Evolutionary conservation across 176 grass and related monocot species (phyloP).

Genomic region (Cenchrus fungigraminus): DNA sequence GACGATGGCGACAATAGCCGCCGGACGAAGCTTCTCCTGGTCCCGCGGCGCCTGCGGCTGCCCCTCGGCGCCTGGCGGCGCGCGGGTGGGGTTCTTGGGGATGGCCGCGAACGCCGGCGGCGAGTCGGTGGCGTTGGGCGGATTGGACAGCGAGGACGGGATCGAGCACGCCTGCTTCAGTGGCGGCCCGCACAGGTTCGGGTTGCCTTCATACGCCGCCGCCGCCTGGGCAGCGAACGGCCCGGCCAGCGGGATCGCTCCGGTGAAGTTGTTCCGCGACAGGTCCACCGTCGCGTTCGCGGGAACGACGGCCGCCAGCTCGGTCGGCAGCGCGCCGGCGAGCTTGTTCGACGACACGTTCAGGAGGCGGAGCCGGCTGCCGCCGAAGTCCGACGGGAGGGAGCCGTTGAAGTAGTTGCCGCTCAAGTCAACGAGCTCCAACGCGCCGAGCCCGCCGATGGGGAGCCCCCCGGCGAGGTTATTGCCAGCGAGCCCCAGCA

Average conservation of each 20-base stretch:
- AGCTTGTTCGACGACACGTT: conserved; percentile 81
- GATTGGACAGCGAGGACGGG: conserved; percentile 73
- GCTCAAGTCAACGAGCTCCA: conserved; percentile 79
- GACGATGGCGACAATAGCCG: conserved; percentile 70
- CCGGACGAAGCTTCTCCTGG: conserved; percentile 52
- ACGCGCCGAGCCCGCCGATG: conserved; percentile 39
- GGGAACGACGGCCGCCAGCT: conserved; percentile 54
- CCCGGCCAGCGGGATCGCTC: conserved; percentile 59
- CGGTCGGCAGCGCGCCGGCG: conserved; percentile 53
- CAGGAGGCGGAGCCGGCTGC: conserved; percentile 45
- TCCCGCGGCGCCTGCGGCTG: neutral
- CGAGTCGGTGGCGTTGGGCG: conserved; percentile 70
- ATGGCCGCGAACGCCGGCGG: conserved; percentile 95
- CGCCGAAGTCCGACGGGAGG: conserved; percentile 68
- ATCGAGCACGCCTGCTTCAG: conserved; percentile 63
- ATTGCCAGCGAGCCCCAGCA: conserved; percentile 68
- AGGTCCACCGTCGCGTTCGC: conserved; percentile 73
- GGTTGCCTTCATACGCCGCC: conserved; percentile 74
- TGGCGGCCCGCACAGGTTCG: conserved; percentile 71
- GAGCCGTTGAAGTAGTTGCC: conserved; percentile 67
- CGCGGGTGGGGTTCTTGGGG: conserved; percentile 55
- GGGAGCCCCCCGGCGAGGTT: conserved; percentile 65
- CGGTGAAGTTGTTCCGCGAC: conserved; percentile 81
- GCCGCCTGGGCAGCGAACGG: conserved; percentile 57
- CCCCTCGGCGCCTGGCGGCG: conserved; percentile 9